Conservation (phyloP, 2,329 filamentous ascomycete genomes). For the Fusarium agapanthi region DNA sequence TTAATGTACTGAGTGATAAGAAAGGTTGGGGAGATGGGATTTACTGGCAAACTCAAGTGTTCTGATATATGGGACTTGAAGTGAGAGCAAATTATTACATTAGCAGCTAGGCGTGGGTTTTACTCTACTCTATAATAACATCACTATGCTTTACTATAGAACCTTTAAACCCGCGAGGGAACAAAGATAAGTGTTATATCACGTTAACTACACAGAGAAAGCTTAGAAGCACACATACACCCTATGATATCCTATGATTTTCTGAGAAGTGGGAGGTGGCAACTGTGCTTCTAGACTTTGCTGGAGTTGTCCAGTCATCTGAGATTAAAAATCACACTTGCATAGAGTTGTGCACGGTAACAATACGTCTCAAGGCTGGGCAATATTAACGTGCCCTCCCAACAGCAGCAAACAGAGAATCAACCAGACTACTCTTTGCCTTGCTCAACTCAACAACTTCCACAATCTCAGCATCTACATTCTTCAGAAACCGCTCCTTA, state of each 20-base stretch:
- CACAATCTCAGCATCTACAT: background rate
- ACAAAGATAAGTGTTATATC: accelerated
- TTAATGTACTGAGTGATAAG: background rate
- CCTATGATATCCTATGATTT: too few species aligned
- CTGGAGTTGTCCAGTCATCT: accelerated
- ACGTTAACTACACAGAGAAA: background rate
- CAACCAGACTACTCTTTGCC: background rate
- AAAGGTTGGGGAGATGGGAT: background rate
- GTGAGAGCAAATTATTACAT: background rate
- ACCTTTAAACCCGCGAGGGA: background rate
- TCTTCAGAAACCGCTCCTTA: background rate
- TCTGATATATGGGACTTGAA: too few species aligned
- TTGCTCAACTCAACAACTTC: background rate
- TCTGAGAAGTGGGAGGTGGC: too few species aligned
- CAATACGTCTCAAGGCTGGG: background rate
- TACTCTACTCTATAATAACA: background rate
- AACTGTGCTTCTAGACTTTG: background rate
- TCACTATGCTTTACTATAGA: accelerated
- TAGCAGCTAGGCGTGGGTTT: background rate
- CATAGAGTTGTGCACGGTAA: accelerated
- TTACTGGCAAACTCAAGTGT: too few species aligned
- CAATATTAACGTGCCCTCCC: background rate
- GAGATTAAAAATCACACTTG: background rate
- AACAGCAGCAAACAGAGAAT: background rate
- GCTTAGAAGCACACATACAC: too few species aligned